Conservation (phyloP, 2,329 filamentous ascomycete species). For the Pezicula radicicola region DNA sequence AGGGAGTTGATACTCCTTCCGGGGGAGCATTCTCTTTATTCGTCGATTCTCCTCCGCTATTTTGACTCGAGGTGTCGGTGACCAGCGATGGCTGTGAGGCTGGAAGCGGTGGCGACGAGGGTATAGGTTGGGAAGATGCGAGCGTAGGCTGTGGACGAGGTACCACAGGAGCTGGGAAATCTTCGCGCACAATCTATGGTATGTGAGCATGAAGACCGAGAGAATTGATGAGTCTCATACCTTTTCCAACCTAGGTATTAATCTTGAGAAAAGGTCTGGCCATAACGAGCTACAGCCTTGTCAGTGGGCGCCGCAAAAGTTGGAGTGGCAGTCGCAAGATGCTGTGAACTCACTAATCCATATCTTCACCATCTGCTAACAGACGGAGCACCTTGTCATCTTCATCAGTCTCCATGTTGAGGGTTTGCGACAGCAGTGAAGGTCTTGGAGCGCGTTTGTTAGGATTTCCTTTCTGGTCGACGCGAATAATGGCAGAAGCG, state of each 20-base stretch:
- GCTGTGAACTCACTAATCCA: slow-evolving; percentile 49
- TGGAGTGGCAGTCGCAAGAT: slow-evolving; percentile 1
- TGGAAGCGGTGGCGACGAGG: slow-evolving; percentile 56
- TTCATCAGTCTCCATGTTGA: slow-evolving; percentile 52
- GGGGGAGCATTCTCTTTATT: slow-evolving; percentile 68
- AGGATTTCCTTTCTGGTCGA: not conserved
- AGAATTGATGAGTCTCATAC: slow-evolving; percentile 9
- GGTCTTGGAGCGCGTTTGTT: slow-evolving; percentile 1
- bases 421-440: slow-evolving; percentile 21
- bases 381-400: slow-evolving; percentile 37
- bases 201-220: not conserved
- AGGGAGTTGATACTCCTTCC: not conserved
- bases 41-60: slow-evolving; percentile 41
- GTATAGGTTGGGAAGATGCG: slow-evolving; percentile 58
- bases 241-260: slow-evolving; percentile 34
- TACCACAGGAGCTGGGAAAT: slow-evolving; percentile 35
- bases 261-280: slow-evolving; percentile 34
- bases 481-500: slow-evolving; percentile 1
- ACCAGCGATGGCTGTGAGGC: slow-evolving; percentile 27
- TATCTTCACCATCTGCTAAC: slow-evolving; percentile 48
- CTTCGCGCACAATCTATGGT: slow-evolving; percentile 15
- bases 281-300: slow-evolving; percentile 32
- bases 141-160: slow-evolving; percentile 47
- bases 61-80: slow-evolving; percentile 20
- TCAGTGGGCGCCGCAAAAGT: slow-evolving; percentile 3